Base-by-base conservation (phyloP, 2,329 filamentous ascomycete genomes). In the Fusarium drepaniforme region DNA sequence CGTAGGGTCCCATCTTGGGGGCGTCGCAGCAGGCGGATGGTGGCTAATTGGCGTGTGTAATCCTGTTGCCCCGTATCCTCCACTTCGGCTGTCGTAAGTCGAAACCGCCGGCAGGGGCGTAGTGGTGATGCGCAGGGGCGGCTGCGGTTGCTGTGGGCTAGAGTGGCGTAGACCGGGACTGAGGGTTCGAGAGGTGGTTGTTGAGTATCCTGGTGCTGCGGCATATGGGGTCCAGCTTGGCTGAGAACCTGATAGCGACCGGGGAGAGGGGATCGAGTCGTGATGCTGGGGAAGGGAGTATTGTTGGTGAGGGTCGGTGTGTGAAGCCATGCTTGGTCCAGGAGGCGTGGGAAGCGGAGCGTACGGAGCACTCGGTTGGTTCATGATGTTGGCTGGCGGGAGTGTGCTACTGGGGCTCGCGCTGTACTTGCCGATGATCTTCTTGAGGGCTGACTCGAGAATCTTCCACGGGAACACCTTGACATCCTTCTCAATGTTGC, bases 381-480 rank as follows among this genome's bases (percentile, higher is more conserved):
- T 83, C 73, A 87, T 80, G 75, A 88, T 80, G 71, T 82, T 86
- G 40, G 83, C 76, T 1, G 83, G 81, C 1, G 83, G 81, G 42
- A 84, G 68, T 4, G 81, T 82, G 74, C 83, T 83, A 71, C 83
- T 83, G 2, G 86, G 86, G 72, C 82, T 87, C n/a, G 87, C 87
- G 79, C 87, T 89, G 82, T 98, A 99, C 93, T 99, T 99, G 80
- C 94, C 93, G 82, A 99, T 97, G 80, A 99, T 98, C 88, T 99
- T 99, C 89, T 97, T 97, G 75, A 99, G 88, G 0, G 97, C 96
- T 70, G 92, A 90, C 59, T 91, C 90, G 53, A 99, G 88, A 70
- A 97, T 94, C 83, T 95, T 97, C 97, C 97, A 99, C 6, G 95
- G 93, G 81, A 98, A 99, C 15, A 98, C 97, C 85, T 99, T 99